phyloP scores from a whole-genome alignment of 257 asterid genomes.

The Penstemon eatonii region DNA sequence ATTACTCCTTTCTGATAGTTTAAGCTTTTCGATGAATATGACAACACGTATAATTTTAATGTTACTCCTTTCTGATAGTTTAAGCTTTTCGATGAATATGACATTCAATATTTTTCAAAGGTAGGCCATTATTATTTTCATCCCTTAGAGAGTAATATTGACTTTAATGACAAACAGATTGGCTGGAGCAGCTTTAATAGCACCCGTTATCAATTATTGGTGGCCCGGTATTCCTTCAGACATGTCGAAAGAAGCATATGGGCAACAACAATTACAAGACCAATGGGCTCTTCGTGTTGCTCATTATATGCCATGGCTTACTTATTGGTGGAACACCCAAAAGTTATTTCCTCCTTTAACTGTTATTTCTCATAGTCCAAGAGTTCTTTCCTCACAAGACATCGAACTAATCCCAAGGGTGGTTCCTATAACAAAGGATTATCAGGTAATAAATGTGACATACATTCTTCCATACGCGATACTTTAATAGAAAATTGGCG shows the following conservation, averaged over 20 bases:
- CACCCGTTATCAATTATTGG: slow-evolving; percentile 73
- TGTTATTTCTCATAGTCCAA: slow-evolving; percentile 35
- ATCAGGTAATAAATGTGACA: slow-evolving; percentile 27
- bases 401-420: slow-evolving; percentile 41
- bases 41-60: too few relatives aligned
- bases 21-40: too few relatives aligned
- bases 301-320: slow-evolving; percentile 69
- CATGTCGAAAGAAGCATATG: slow-evolving; percentile 48
- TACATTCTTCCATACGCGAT: neutral
- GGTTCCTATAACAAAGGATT: slow-evolving; percentile 24
- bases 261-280: slow-evolving; percentile 48
- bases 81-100: too few relatives aligned
- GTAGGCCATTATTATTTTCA: neutral
- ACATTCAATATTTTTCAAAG: neutral
- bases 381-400: slow-evolving; percentile 52
- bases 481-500: neutral
- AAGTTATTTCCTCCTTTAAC: slow-evolving; percentile 50
- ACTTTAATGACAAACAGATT: slow-evolving; percentile 43
- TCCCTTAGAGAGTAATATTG: slow-evolving; percentile 2
- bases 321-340: slow-evolving; percentile 78
- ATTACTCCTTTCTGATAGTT: too few relatives aligned
- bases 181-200: slow-evolving; percentile 69
- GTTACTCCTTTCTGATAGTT: too few relatives aligned
- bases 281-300: slow-evolving; percentile 73
- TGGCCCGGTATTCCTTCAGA: slow-evolving; percentile 70